These are phyloP conservation scores for Floccularia luteovirens DNA, from an alignment of 768 basidiomycete genomes.

Conservation along the genomic window DNA sequence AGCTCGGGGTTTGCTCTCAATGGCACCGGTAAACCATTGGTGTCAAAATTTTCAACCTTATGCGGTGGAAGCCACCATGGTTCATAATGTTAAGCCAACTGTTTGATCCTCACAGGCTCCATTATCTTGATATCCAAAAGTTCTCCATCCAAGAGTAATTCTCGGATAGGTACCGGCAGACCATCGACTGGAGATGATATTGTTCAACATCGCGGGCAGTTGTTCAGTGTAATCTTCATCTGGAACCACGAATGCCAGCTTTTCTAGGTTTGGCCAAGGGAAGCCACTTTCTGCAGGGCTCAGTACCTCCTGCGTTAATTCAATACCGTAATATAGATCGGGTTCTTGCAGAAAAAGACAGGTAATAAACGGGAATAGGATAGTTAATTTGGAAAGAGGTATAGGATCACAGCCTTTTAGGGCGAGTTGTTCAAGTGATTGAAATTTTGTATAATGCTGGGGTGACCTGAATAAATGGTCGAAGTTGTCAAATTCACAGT, in stretches of 20 bases:
- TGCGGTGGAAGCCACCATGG: conserved; percentile 21
- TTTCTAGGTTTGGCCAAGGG: conserved; percentile 14
- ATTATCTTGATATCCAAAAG: conserved; percentile 4
- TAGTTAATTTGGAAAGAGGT: conserved; percentile 2
- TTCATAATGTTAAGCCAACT: conserved; percentile 17
- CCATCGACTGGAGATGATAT: conserved; percentile 12
- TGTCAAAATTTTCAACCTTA: too few relatives aligned
- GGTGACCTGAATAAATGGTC: conserved; percentile 13
- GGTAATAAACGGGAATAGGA: conserved; percentile 20
- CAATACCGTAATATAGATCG: conserved; percentile 11
- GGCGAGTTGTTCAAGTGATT: conserved; percentile 24
- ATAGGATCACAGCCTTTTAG: conserved; percentile 2
- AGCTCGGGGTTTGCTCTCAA: too few relatives aligned
- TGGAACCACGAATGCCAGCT: conserved; percentile 19
- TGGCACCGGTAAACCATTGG: too few relatives aligned
- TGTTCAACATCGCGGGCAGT: conserved; percentile 10
- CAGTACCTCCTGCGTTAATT: conserved; percentile 11
- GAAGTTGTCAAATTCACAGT: conserved; percentile 20
- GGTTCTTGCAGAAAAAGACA: conserved; percentile 21
- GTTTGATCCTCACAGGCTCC: conserved; percentile 7
- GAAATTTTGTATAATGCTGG: conserved; percentile 18
- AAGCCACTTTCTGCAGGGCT: conserved; percentile 5
- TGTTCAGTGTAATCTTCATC: conserved; percentile 13
- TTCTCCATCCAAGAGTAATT: conserved; percentile 21
- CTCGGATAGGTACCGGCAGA: conserved; percentile 10